phyloP scores from a whole-genome alignment of 345 rosid genomes.

The Salix udensis region DNA sequence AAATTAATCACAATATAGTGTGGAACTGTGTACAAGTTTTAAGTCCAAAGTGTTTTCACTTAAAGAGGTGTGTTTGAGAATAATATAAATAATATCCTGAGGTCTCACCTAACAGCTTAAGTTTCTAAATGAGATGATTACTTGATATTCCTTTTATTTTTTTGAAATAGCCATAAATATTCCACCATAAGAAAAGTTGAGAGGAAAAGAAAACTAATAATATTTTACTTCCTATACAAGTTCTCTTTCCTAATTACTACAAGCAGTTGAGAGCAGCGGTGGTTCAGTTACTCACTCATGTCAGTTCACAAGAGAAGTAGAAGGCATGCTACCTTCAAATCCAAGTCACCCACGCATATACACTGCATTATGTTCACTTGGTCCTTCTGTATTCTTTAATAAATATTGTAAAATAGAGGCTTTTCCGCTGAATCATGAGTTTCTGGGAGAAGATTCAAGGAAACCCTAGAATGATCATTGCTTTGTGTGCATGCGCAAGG shows the following conservation, averaged over 20 bases:
- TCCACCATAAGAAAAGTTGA: neutral
- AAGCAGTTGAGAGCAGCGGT: neutral
- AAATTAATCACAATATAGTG: too few species aligned
- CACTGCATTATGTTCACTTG: neutral
- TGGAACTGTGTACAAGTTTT: too few species aligned
- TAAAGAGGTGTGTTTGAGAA: too few species aligned
- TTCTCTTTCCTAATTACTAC: neutral
- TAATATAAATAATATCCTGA: too few species aligned
- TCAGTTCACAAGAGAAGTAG: neutral
- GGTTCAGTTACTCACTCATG: neutral
- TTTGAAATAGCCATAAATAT: too few species aligned
- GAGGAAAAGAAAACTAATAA: too few species aligned
- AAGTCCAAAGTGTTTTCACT: too few species aligned
- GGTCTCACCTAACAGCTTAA: too few species aligned
- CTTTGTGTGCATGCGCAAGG: slow-evolving; percentile 20
- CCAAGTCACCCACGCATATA: neutral
- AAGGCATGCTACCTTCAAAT: neutral
- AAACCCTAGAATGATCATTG: slow-evolving; percentile 24
- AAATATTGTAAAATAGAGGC: neutral
- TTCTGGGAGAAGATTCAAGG: slow-evolving; percentile 4
- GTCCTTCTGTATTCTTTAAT: neutral
- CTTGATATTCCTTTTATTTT: too few species aligned
- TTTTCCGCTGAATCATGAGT: neutral
- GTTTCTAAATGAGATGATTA: too few species aligned
- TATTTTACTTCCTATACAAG: neutral